Conservation (phyloP, 306 rosid species). For the Lupinus albus region DNA sequence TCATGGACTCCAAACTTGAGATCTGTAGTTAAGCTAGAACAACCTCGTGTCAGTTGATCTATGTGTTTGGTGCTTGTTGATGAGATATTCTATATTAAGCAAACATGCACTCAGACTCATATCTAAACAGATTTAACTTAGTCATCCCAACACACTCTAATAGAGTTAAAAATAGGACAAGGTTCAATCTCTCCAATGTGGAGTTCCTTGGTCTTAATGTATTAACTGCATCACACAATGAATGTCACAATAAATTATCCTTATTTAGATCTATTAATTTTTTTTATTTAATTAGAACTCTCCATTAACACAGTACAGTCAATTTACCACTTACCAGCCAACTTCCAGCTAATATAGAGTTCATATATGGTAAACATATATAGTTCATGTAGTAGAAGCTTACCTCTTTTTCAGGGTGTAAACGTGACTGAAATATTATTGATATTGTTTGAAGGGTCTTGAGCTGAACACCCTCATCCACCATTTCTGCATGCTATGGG, state of each 20-base stretch:
- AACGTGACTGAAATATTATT: conserved; percentile 87
- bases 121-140: background rate
- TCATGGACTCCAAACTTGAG: too few relatives aligned
- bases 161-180: conserved; percentile 14
- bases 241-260: conserved; percentile 19
- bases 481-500: conserved; percentile 92
- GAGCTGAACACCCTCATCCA: conserved; percentile 86
- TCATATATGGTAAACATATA: conserved; percentile 4
- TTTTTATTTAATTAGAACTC: conserved; percentile 21
- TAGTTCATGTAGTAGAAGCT: conserved; percentile 35
- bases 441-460: conserved; percentile 96
- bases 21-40: too few relatives aligned
- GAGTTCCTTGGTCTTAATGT: conserved; percentile 12
- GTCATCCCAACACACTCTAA: conserved; percentile 2
- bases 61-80: too few relatives aligned
- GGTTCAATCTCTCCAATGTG: conserved; percentile 7
- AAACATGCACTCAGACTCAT: background rate
- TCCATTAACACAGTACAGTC: conserved; percentile 1
- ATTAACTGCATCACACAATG: conserved; percentile 18
- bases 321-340: conserved; percentile 31
- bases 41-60: too few relatives aligned
- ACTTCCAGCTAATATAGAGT: conserved; percentile 37
- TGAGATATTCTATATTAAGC: too few relatives aligned
- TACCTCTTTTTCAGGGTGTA: conserved; percentile 93
- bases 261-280: conserved; percentile 32